phyloP scores from a whole-genome alignment of 306 rosid genomes.

The Quercus gilva region DNA sequence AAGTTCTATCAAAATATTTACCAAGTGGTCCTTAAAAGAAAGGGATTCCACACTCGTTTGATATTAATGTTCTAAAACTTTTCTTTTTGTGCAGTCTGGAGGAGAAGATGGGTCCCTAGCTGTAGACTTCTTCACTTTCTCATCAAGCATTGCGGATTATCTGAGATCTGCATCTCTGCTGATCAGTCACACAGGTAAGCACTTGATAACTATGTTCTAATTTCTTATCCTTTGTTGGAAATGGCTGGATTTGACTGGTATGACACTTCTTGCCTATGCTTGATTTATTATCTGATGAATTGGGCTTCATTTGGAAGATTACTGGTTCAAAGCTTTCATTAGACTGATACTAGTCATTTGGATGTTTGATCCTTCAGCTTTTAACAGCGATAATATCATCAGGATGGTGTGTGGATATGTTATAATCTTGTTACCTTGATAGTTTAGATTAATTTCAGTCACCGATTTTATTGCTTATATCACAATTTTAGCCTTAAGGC shows the following conservation, averaged over 20 bases:
- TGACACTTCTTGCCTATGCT: neutral
- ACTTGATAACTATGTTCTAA: neutral
- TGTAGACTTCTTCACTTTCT: constrained; percentile 78
- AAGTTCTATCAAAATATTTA: neutral
- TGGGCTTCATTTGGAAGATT: neutral
- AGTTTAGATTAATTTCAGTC: neutral
- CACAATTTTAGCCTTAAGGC: neutral
- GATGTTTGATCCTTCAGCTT: neutral
- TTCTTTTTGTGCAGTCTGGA: constrained; percentile 44
- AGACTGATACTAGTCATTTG: neutral
- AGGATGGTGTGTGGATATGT: neutral
- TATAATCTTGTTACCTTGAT: neutral
- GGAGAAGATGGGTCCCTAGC: constrained; percentile 52
- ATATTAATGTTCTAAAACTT: neutral
- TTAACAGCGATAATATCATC: neutral
- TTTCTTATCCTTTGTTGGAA: neutral
- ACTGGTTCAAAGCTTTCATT: neutral
- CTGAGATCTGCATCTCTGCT: constrained; percentile 82
- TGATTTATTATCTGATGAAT: neutral
- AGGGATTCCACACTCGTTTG: neutral
- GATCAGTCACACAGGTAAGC: constrained; percentile 76
- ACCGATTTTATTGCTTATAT: neutral
- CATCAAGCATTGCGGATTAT: constrained; percentile 82
- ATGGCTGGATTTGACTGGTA: neutral
- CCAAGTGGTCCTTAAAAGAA: neutral